Conservation (phyloP, 2,329 filamentous ascomycete genomes). For the Trichoderma sp. region DNA sequence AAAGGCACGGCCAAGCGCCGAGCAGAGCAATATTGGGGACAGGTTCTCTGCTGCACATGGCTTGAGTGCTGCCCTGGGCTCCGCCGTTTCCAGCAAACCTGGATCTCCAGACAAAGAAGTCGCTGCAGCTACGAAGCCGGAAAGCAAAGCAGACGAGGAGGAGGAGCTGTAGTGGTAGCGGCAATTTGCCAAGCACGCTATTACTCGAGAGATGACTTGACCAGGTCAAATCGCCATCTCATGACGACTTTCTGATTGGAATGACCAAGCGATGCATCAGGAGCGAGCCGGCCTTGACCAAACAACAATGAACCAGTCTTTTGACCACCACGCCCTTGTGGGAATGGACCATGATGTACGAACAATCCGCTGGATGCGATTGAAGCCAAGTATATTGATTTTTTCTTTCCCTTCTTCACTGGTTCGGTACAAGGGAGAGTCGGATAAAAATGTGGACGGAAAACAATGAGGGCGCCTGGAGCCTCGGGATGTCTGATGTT, state of each 20-base stretch:
- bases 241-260: constrained; percentile 23
- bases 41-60: constrained; percentile 39
- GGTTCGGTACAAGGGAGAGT: constrained; percentile 23
- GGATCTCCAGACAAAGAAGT: constrained; percentile 33
- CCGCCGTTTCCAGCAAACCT: constrained; percentile 36
- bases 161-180: constrained; percentile 44
- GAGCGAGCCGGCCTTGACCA: constrained; percentile 8
- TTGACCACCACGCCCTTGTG: constrained; percentile 1
- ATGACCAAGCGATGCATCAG: constrained; percentile 20
- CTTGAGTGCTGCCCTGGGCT: constrained; percentile 42
- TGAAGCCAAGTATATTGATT: constrained; percentile 17
- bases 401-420: background rate
- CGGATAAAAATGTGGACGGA: constrained; percentile 12
- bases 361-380: constrained; percentile 17
- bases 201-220: background rate
- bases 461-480: constrained; percentile 9
- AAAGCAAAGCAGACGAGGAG: constrained; percentile 41
- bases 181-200: constrained; percentile 8
- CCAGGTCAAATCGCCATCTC: background rate
- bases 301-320: constrained; percentile 8
- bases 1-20: constrained; percentile 67
- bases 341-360: constrained; percentile 28
- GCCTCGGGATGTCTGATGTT: constrained; percentile 5
- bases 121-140: constrained; percentile 33
- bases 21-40: constrained; percentile 35